phyloP scores from a whole-genome alignment of 495 filamentous ascomycete species.

The Umbilicaria muhlenbergii region DNA sequence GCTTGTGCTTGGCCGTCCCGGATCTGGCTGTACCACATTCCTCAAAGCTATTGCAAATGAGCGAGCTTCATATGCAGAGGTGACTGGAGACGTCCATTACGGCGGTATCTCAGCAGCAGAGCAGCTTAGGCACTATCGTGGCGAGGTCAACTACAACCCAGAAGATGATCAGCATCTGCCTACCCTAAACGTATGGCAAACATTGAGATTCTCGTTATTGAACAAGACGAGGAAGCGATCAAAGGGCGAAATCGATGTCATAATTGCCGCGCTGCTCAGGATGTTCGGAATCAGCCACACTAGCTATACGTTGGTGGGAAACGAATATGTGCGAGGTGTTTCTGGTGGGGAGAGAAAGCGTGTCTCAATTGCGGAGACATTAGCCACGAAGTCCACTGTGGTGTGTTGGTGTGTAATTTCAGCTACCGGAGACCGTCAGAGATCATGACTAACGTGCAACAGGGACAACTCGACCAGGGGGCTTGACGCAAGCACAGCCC shows the following conservation, averaged over 20 bases:
- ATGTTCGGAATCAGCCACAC: constrained; percentile 75
- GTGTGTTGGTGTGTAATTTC: constrained; percentile 29
- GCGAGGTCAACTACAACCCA: constrained; percentile 70
- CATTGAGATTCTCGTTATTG: constrained; percentile 65
- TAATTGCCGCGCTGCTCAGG: constrained; percentile 45
- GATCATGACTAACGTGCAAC: neutral
- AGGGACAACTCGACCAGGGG: constrained; percentile 66
- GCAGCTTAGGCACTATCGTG: constrained; percentile 52
- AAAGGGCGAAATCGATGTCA: constrained; percentile 49
- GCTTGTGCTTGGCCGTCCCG: constrained; percentile 68
- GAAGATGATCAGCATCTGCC: constrained; percentile 77
- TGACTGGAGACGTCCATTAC: constrained; percentile 59
- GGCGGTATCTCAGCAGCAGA: constrained; percentile 59
- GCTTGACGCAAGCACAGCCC: constrained; percentile 61
- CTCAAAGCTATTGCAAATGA: constrained; percentile 65
- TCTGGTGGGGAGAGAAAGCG: constrained; percentile 60
- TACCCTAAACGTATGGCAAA: constrained; percentile 63
- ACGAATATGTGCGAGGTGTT: constrained; percentile 64
- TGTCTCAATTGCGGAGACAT: constrained; percentile 53
- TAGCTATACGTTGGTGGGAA: constrained; percentile 67
- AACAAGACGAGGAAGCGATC: constrained; percentile 69
- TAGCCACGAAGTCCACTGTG: constrained; percentile 49
- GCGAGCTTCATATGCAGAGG: constrained; percentile 43
- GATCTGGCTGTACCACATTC: constrained; percentile 68
- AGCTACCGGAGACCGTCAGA: neutral